Base-by-base conservation (phyloP, 169 alveolate genomes). In the Eimeria necatrix region DNA sequence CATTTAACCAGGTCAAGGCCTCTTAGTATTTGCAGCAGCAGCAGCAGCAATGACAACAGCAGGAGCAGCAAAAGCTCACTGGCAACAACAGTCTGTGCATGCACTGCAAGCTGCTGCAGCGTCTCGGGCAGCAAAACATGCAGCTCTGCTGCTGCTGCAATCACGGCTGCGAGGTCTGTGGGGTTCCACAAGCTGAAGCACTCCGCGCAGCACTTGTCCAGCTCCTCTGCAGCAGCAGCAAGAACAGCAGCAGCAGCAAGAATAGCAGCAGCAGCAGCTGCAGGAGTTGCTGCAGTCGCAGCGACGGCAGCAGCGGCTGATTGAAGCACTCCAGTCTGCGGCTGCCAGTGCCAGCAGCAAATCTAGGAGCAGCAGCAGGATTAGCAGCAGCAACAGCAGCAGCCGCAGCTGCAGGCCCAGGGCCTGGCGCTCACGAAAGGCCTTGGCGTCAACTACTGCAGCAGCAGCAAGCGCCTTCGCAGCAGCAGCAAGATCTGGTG, bases 91-190 rank as follows among this genome's bases (percentile, higher is more conserved):
- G 70, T 49, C 46, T 78, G 70, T 18, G 88, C 88, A 78, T 78
- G 88, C 88, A n/a, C 88, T 10, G 88, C 61, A 51, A 78, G 61
- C 22, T 78, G 88, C 88, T 78, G 88, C 88, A 78, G 68, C 7
- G 88, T 78, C 20, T 10, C 48, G 16, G 70, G 88, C 70, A 78
- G 70, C 88, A 22, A 24, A 4, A 78, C 14, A 3, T 16, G 60
- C 48, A 78, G 4, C 9, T 78, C 88, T 51, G 88, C 88, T 49
- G 88, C 88, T 4, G 88, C 88, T 16, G 88, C 88, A 51, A 78
- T 16, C 24, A 78, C 26, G 9, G 68, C 14, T 51, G 70, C 70
- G 70, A 78, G 70, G 49, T 78, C 51, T 51, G 60, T 46, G 68
- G 88, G 88, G 46, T 46, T 18, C 88, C 88, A 78, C 70, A 78